Evolutionary conservation across 768 basidiomycete genomes (phyloP).

Genomic region (Multifurca ochricompacta): DNA sequence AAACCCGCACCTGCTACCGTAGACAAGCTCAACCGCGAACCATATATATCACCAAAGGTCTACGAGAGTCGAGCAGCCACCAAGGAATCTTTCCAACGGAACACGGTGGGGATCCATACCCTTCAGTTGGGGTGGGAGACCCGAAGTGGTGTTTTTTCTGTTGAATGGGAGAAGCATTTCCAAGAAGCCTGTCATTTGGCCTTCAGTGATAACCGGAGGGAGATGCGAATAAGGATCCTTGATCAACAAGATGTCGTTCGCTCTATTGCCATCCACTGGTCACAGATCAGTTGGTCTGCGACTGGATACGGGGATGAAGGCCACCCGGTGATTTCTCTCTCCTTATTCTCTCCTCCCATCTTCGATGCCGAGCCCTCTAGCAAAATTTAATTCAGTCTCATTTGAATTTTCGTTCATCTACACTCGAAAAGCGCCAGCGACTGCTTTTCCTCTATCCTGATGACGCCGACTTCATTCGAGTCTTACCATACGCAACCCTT

Average conservation of each 20-base stretch:
- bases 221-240: slow-evolving; percentile 36
- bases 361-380: slow-evolving; percentile 27
- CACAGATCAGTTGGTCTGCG: slow-evolving; percentile 37
- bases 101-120: slow-evolving; percentile 28
- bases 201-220: slow-evolving; percentile 38
- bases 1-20: slow-evolving; percentile 23
- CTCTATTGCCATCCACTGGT: slow-evolving; percentile 37
- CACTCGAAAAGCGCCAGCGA: slow-evolving; percentile 29
- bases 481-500: slow-evolving; percentile 46
- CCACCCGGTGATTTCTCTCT: slow-evolving; percentile 35
- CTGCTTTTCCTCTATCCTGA: slow-evolving; percentile 30
- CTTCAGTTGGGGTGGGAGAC: slow-evolving; percentile 60
- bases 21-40: slow-evolving; percentile 12
- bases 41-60: slow-evolving; percentile 12
- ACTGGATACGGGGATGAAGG: slow-evolving; percentile 27
- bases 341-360: slow-evolving; percentile 34
- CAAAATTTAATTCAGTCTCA: not conserved
- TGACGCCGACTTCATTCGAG: slow-evolving; percentile 31
- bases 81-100: slow-evolving; percentile 25
- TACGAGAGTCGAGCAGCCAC: not conserved
- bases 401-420: not conserved
- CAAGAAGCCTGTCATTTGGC: slow-evolving; percentile 26
- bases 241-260: slow-evolving; percentile 22
- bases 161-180: slow-evolving; percentile 44
- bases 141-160: slow-evolving; percentile 47